Evolutionary conservation across 768 basidiomycete species (phyloP).

Genomic region (Phlebiopsis flavidoalba): DNA sequence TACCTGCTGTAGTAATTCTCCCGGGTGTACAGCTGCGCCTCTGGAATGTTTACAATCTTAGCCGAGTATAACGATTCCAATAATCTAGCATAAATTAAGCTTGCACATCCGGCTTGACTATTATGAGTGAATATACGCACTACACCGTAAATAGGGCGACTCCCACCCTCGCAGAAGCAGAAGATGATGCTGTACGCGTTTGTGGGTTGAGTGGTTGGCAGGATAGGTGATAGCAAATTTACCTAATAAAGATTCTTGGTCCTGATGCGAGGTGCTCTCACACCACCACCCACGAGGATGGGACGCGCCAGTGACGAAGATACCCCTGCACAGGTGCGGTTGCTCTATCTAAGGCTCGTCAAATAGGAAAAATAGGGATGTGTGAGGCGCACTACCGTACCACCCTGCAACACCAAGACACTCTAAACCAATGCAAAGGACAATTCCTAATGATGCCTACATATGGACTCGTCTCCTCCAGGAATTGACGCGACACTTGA

Average conservation of each 20-base stretch:
- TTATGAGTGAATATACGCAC: slow-evolving; percentile 39
- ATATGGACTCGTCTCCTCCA: slow-evolving; percentile 92
- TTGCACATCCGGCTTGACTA: neutral
- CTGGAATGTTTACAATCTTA: slow-evolving; percentile 60
- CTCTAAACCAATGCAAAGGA: slow-evolving; percentile 90
- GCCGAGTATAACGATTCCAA: slow-evolving; percentile 94
- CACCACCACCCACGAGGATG: slow-evolving; percentile 93
- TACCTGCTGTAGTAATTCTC: slow-evolving; percentile 93
- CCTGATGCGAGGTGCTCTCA: slow-evolving; percentile 86
- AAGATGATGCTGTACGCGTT: slow-evolving; percentile 80
- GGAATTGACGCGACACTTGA: slow-evolving; percentile 92
- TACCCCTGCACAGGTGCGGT: slow-evolving; percentile 71
- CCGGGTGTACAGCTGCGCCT: slow-evolving; percentile 69
- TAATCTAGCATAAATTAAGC: slow-evolving; percentile 50
- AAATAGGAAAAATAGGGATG: no score
- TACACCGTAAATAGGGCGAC: slow-evolving; percentile 97
- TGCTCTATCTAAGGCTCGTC: neutral
- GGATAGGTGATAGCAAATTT: slow-evolving; percentile 13
- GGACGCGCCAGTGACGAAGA: slow-evolving; percentile 96
- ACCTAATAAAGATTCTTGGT: slow-evolving; percentile 99
- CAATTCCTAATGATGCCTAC: slow-evolving; percentile 89
- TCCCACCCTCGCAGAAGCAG: slow-evolving; percentile 99
- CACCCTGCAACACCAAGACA: slow-evolving; percentile 94
- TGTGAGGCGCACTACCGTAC: slow-evolving; percentile 40
- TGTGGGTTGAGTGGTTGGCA: neutral